phyloP scores from a whole-genome alignment of 176 grass and related monocot species.

The Thalia dealbata region DNA sequence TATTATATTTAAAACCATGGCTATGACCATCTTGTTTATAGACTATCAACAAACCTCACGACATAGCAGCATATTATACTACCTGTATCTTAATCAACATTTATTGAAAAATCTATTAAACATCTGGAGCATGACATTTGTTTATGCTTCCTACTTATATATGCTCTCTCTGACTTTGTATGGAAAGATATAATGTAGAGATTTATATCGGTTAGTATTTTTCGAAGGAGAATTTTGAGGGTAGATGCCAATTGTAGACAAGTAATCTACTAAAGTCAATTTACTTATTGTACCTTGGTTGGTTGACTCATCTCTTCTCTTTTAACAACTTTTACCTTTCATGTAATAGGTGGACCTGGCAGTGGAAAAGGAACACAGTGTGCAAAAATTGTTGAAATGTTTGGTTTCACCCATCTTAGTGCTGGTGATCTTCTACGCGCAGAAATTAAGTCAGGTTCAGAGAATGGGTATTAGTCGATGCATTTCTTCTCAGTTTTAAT shows the following conservation, averaged over 20 bases:
- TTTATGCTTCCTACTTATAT: too few species aligned
- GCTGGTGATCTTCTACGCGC: slow-evolving; percentile 12
- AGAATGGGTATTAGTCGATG: slow-evolving; percentile 1
- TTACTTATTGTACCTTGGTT: background rate
- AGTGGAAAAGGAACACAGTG: slow-evolving; percentile 15
- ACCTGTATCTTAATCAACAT: background rate
- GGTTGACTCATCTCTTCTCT: background rate
- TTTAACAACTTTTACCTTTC: background rate
- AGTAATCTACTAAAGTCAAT: background rate
- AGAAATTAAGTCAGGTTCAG: slow-evolving; percentile 11
- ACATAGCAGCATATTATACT: background rate
- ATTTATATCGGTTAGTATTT: background rate
- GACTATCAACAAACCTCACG: too few species aligned
- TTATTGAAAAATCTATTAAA: background rate
- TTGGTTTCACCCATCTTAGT: slow-evolving; percentile 14
- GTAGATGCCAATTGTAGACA: background rate
- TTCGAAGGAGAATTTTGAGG: background rate
- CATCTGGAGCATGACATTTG: too few species aligned
- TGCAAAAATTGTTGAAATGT: slow-evolving; percentile 4
- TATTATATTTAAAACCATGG: too few species aligned
- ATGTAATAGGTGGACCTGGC: slow-evolving; percentile 1
- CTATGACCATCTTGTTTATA: too few species aligned
- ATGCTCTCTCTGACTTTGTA: too few species aligned
- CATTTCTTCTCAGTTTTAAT: background rate
- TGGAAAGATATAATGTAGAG: too few species aligned